Evolutionary conservation across 495 filamentous ascomycete genomes (phyloP).

Genomic region (Trichoderma gamsii): DNA sequence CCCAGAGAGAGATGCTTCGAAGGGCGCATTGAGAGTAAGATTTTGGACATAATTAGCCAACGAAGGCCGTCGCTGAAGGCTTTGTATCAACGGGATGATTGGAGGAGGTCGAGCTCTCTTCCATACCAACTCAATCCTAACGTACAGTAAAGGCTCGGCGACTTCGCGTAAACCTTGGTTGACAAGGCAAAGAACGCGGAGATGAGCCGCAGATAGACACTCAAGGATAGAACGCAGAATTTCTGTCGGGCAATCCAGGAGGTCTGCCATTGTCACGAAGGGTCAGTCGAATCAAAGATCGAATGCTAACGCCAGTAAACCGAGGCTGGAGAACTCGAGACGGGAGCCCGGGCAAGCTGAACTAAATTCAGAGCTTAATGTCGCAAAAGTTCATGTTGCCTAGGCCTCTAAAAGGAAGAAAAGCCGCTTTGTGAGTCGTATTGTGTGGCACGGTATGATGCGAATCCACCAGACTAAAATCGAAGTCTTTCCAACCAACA

Average conservation of each 20-base stretch:
- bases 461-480: no score
- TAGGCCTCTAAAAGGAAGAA: no score
- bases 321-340: no score
- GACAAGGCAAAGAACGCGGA: background rate
- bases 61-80: background rate
- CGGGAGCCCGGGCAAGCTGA: no score
- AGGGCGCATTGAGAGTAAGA: background rate
- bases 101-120: background rate
- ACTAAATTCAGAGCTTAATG: no score
- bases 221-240: background rate
- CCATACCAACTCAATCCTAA: background rate
- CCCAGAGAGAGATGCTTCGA: background rate
- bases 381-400: no score
- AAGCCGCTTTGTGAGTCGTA: no score
- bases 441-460: no score
- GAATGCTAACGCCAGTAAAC: no score
- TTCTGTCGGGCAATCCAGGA: conserved; percentile 8
- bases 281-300: no score
- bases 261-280: background rate
- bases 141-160: background rate
- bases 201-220: background rate
- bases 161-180: background rate
- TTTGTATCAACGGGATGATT: background rate
- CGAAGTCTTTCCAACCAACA: no score
- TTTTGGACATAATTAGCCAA: background rate